These are phyloP conservation scores for Triticum turgidum DNA, from an alignment of 176 grass and related monocot genomes.

Conservation along the genomic window DNA sequence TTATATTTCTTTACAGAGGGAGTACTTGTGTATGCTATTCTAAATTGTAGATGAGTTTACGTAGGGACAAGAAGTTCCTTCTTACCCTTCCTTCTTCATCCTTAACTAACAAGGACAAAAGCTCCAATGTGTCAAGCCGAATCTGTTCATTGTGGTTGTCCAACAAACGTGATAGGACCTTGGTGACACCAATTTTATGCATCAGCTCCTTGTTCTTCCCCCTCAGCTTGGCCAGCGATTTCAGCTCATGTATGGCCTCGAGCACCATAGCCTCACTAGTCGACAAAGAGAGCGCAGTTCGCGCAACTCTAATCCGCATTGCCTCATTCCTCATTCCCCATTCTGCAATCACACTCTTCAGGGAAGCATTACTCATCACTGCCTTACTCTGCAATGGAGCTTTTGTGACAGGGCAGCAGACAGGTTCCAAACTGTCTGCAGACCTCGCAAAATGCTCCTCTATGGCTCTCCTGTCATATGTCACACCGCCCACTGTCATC, in stretches of 20 bases:
- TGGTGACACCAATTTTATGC: constrained; percentile 75
- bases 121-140: constrained; percentile 51
- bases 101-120: constrained; percentile 59
- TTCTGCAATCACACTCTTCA: constrained; percentile 75
- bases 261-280: constrained; percentile 56
- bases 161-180: constrained; percentile 55
- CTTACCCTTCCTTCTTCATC: constrained; percentile 85
- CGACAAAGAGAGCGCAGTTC: constrained; percentile 48
- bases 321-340: constrained; percentile 72
- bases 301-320: constrained; percentile 62
- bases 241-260: constrained; percentile 72
- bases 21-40: not conserved
- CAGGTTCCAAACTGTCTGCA: constrained; percentile 40
- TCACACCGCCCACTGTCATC: constrained; percentile 60
- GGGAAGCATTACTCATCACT: constrained; percentile 57
- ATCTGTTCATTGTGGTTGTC: constrained; percentile 49
- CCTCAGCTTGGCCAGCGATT: constrained; percentile 41
- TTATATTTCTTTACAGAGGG: too few relatives aligned
- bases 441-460: constrained; percentile 54
- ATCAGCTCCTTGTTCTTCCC: constrained; percentile 60
- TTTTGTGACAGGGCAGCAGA: constrained; percentile 63
- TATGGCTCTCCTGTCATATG: constrained; percentile 85
- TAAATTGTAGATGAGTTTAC: constrained; percentile 7
- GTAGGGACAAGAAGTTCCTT: not conserved
- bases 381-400: constrained; percentile 55